Base-by-base conservation (phyloP, 148 eudicot genomes). In the Arbutus unedo region DNA sequence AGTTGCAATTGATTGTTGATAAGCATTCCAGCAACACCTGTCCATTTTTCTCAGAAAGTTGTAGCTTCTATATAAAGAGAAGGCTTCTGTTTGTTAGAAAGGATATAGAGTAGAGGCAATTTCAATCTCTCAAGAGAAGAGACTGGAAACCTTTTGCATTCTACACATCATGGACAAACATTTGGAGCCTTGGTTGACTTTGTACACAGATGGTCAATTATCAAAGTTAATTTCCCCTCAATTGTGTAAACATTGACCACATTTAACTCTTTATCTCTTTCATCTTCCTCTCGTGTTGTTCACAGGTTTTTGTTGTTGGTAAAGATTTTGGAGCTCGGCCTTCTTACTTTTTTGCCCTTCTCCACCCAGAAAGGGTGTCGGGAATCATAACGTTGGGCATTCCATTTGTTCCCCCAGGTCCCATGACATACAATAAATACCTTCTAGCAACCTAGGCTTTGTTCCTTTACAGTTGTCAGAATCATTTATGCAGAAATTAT, bases 311-410 rank as follows among this genome's bases (percentile, higher is more conserved):
- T 48, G 79, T 90, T 53, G 85, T 90, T 8, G 89, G 79, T 10
- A 90, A 90, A 81, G 92, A 90, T 64, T 90, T 85, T 80, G 92
- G 88, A 50, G 87, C 80, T 38, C 10, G 73, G 56, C 78, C 84
- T 21, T 82, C 77, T 68, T 85, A 82, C 62, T 31, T 76, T 38
- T 72, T 90, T 74, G 81, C 89, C 31, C 84, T 85, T 57, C 85
- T 83, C 41, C 64, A 90, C 81, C 89, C 87, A 4, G 85, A 86
- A 19, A 82, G 92, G 59, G 79, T 90, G 6, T 81, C 78, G 21
- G 90, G 88, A 74, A 45, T 88, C 76, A 66, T 87, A 44, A 83
- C 89, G 23, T 19, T 90, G 66, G 92, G 92, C 4, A 82, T 85
- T 45, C 89, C 90, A 44, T 90, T 79, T 79, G 5, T 79, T 8